Percentiles rank a stretch among this genome's conserved stretches.
Evolutionary conservation across 345 rosid species (phyloP).

Genomic region (Citrus sp.): DNA sequence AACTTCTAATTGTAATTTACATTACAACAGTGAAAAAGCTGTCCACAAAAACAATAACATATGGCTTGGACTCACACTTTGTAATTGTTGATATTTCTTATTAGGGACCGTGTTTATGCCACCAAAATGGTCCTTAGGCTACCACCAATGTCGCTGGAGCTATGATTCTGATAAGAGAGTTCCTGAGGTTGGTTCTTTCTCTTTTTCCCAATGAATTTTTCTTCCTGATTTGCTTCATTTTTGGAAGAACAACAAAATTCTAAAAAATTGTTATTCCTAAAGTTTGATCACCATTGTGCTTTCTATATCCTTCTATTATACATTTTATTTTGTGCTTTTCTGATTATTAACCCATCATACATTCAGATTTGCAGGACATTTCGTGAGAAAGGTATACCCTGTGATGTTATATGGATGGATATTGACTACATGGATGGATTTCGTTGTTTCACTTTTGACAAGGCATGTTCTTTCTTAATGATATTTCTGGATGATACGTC

Average conservation of each 20-base stretch:
- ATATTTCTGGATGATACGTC: neutral
- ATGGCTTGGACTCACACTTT: neutral
- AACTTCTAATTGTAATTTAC: neutral
- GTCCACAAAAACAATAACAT: neutral
- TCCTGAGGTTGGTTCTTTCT: conserved; percentile 69
- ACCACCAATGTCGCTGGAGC: conserved; percentile 95
- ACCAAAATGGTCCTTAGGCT: conserved; percentile 94
- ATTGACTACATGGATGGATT: conserved; percentile 98
- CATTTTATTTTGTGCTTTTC: neutral
- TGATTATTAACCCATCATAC: conserved; percentile 9
- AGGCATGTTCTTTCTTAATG: conserved; percentile 42
- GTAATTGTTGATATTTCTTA: neutral
- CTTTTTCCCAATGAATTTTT: neutral
- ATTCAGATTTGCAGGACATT: conserved; percentile 64
- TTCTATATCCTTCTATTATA: neutral
- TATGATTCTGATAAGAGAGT: conserved; percentile 78
- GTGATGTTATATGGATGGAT: conserved; percentile 98
- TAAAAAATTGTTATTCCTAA: neutral
- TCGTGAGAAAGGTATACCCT: conserved; percentile 78
- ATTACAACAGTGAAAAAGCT: neutral
- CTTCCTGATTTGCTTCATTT: neutral
- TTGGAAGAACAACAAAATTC: neutral
- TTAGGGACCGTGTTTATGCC: conserved; percentile 91
- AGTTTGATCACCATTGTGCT: neutral
- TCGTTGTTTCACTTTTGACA: conserved; percentile 90